These are phyloP conservation scores for Picea mariana DNA, from an alignment of 83 land plant genomes.

Conservation along the genomic window DNA sequence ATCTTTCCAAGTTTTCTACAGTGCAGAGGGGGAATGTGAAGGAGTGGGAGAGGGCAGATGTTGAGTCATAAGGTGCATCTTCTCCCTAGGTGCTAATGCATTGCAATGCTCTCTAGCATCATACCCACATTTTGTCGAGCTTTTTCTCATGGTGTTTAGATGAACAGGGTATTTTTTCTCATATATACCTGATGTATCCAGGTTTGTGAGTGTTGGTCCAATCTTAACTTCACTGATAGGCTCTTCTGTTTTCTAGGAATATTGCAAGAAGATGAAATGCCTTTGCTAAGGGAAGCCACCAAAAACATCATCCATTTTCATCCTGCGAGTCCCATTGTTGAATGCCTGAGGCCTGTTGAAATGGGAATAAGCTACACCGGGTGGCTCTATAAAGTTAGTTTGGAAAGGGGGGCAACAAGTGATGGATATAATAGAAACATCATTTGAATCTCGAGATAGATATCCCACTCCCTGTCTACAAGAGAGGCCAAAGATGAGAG, in stretches of 20 bases:
- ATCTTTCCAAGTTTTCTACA: neutral
- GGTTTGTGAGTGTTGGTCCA: neutral
- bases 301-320: neutral
- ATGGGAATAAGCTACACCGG: too few relatives aligned
- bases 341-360: neutral
- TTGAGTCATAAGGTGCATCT: neutral
- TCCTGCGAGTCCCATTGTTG: neutral
- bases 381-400: neutral
- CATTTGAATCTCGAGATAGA: neutral
- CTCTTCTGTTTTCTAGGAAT: too few relatives aligned
- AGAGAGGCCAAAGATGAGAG: too few relatives aligned
- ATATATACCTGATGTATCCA: too few relatives aligned
- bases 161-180: neutral
- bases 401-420: neutral
- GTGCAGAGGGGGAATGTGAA: neutral
- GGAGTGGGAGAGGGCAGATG: neutral
- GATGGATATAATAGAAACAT: neutral
- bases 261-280: too few relatives aligned
- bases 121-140: neutral
- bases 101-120: neutral
- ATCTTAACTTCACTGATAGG: neutral
- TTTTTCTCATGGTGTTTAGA: neutral
- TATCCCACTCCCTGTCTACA: neutral
- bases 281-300: neutral
- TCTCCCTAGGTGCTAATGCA: neutral